Percentiles rank a stretch among this genome's conserved stretches.
phyloP scores from a whole-genome alignment of 371 early-diverging fungal genomes.

The Lichtheimia hyalospora region DNA sequence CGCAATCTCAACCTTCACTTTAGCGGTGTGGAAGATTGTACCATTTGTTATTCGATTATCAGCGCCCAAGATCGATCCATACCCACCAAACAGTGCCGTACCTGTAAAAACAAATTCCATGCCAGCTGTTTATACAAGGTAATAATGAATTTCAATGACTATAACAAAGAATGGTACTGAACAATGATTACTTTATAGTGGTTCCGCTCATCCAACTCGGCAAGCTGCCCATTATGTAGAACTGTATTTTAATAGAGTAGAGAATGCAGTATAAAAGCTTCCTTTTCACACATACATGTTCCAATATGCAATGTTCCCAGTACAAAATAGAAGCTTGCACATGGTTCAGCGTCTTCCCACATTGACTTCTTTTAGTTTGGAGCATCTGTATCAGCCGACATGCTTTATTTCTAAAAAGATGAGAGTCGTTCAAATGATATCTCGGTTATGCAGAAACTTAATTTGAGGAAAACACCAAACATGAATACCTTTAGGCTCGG shows the following conservation, averaged over 20 bases:
- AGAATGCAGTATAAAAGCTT: too few relatives aligned
- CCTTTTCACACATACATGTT: too few relatives aligned
- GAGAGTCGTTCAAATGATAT: too few relatives aligned
- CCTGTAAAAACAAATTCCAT: slow-evolving; percentile 96
- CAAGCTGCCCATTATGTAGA: slow-evolving; percentile 92
- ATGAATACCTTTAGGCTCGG: too few relatives aligned
- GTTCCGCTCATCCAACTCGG: slow-evolving; percentile 88
- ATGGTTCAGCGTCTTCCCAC: too few relatives aligned
- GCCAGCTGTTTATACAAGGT: slow-evolving; percentile 91
- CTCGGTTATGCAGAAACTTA: too few relatives aligned
- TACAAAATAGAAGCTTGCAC: too few relatives aligned
- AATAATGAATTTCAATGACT: slow-evolving; percentile 1
- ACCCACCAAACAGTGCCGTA: slow-evolving; percentile 89
- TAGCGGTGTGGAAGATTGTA: slow-evolving; percentile 92
- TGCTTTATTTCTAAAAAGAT: too few relatives aligned
- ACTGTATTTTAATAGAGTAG: slow-evolving; percentile 64
- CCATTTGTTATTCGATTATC: slow-evolving; percentile 95
- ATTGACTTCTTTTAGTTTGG: too few relatives aligned
- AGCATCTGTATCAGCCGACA: too few relatives aligned
- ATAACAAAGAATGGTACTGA: background rate
- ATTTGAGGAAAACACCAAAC: too few relatives aligned
- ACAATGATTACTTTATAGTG: slow-evolving; percentile 51
- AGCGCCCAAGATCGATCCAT: slow-evolving; percentile 85
- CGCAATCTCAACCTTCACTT: slow-evolving; percentile 89
- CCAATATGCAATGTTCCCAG: too few relatives aligned